phyloP scores from a whole-genome alignment of 202 grass and related monocot genomes.

The Schoenoplectus tabernaemontani region DNA sequence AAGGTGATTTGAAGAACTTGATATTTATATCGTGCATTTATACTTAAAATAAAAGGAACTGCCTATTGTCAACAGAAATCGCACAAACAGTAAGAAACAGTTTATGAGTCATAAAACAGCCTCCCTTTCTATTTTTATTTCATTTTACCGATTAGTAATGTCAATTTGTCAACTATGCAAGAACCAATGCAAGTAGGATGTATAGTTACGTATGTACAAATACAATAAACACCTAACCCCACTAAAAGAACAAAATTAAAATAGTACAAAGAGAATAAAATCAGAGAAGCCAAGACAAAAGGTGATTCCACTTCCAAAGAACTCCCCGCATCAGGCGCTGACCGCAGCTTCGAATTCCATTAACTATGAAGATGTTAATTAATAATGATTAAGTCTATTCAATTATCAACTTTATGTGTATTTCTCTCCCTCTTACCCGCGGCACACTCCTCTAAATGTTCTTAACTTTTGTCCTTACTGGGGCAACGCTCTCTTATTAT shows the following conservation, averaged over 20 bases:
- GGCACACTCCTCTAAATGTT: conserved; percentile 28
- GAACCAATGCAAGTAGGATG: not conserved
- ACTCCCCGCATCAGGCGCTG: conserved; percentile 40
- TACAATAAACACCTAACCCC: conserved; percentile 13
- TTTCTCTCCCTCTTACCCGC: conserved; percentile 8
- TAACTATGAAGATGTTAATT: conserved; percentile 22
- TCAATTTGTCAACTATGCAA: conserved; percentile 22
- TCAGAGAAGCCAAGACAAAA: conserved; percentile 15
- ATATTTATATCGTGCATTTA: too few species aligned
- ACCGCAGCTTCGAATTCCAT: conserved; percentile 43
- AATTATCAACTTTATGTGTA: conserved; percentile 14
- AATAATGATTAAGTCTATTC: conserved; percentile 12
- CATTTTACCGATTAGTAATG: not conserved
- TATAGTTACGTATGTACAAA: not conserved
- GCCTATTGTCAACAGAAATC: not conserved
- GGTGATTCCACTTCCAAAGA: conserved; percentile 21
- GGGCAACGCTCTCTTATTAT: not conserved
- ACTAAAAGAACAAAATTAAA: not conserved
- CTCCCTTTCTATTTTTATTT: not conserved
- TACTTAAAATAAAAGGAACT: not conserved
- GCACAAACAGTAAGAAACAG: not conserved
- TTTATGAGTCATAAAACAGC: not conserved
- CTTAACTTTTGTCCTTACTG: conserved; percentile 20
- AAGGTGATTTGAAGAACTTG: too few species aligned
- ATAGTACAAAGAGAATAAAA: conserved; percentile 11